Evolutionary conservation across 495 filamentous ascomycete genomes (phyloP).

Genomic region (Cladorrhinum samala): DNA sequence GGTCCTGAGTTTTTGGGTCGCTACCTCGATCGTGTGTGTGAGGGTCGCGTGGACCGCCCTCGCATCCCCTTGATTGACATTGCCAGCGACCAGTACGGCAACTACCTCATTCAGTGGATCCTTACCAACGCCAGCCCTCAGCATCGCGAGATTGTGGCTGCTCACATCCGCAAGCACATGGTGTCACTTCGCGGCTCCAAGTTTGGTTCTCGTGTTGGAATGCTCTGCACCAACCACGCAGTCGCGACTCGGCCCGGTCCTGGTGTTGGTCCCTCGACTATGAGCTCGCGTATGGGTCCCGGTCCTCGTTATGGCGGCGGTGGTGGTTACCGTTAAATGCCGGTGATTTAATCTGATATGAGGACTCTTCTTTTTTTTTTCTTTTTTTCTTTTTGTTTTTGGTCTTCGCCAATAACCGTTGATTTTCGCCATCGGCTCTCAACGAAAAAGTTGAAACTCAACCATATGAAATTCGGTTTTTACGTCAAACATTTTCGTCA

Average conservation of each 20-base stretch:
- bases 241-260: conserved; percentile 79
- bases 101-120: conserved; percentile 97
- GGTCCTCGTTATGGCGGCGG: conserved; percentile 45
- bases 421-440: conserved; percentile 29
- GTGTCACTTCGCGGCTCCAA: conserved; percentile 97
- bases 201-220: conserved; percentile 94
- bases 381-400: conserved; percentile 26
- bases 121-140: conserved; percentile 77
- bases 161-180: conserved; percentile 98
- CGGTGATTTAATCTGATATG: neutral
- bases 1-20: conserved; percentile 84
- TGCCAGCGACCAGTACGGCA: conserved; percentile 96
- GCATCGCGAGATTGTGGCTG: conserved; percentile 87
- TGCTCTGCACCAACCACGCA: conserved; percentile 95
- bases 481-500: conserved; percentile 48
- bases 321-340: conserved; percentile 38
- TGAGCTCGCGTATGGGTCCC: conserved; percentile 50
- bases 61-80: conserved; percentile 98
- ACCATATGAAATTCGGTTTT: conserved; percentile 32
- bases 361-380: neutral
- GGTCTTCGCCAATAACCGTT: conserved; percentile 8
- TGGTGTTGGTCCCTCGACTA: conserved; percentile 52
- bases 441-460: conserved; percentile 19
- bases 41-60: conserved; percentile 81
- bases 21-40: conserved; percentile 90